phyloP scores from a whole-genome alignment of 2,329 filamentous ascomycete genomes.

The Cytospora leucostoma region DNA sequence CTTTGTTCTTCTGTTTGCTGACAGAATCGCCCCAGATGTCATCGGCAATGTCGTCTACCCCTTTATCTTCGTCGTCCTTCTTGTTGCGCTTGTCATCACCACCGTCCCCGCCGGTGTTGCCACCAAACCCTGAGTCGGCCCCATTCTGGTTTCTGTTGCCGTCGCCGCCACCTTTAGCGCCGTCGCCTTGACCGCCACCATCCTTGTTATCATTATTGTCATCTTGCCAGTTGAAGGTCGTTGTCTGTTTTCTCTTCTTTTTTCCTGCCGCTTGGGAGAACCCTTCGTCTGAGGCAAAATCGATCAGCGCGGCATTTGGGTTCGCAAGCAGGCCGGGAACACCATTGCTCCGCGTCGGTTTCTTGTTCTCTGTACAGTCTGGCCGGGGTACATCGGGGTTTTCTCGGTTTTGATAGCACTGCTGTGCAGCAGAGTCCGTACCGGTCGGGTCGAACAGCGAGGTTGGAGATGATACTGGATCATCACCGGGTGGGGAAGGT shows the following conservation, averaged over 20 bases:
- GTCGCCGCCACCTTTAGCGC: conserved; percentile 42
- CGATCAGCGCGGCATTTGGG: conserved; percentile 51
- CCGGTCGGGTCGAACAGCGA: conserved; percentile 36
- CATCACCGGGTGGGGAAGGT: conserved; percentile 31
- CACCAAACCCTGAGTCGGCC: conserved; percentile 36
- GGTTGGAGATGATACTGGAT: conserved; percentile 30
- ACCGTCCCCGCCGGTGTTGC: conserved; percentile 39
- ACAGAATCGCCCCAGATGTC: conserved; percentile 52
- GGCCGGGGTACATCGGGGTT: conserved; percentile 30
- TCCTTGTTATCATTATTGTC: conserved; percentile 49
- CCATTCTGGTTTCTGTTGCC: conserved; percentile 37
- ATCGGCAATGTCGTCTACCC: conserved; percentile 37
- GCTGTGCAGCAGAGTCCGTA: conserved; percentile 37
- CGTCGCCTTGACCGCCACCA: conserved; percentile 39
- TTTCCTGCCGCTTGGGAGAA: conserved; percentile 58
- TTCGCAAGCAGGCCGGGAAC: conserved; percentile 47
- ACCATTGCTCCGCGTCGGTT: conserved; percentile 17
- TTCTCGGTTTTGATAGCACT: conserved; percentile 30
- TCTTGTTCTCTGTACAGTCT: conserved; percentile 26
- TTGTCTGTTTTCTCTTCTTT: conserved; percentile 56
- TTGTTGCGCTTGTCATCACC: conserved; percentile 40
- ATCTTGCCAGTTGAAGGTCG: conserved; percentile 44
- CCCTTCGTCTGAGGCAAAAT: conserved; percentile 58
- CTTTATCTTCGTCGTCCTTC: conserved; percentile 40
- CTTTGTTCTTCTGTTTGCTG: conserved; percentile 58